Base-by-base conservation (phyloP, 2,329 filamentous ascomycete genomes). In the Paracoccidioides brasiliensis region DNA sequence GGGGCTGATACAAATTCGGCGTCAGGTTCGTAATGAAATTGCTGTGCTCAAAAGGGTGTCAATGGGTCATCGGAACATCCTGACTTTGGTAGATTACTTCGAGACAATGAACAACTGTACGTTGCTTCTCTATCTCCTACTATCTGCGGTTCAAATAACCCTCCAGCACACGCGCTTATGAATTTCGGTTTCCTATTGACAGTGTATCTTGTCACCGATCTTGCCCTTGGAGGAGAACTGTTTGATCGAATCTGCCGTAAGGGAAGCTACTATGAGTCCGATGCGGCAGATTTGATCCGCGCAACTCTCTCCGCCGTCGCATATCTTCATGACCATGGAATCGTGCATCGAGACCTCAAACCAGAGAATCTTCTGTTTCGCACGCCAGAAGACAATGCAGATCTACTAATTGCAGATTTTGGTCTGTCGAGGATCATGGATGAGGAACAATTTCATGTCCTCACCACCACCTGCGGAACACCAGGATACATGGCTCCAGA, bases 401-500 rank as follows among this genome's bases (percentile, higher is more conserved):
- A 98, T 72, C 80, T 98, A 35, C 77, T 98, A 57, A 98, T 98
- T 69, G 93, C 93, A 59, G 93, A 98, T 70, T 98, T 98, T 71
- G 93, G 93, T 8, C 77, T 98, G 52, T 93, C 86, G 32, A 83
- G 93, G 57, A 96, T 98, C 73, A 97, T 98, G 91, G 93, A 98
- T 67, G 93, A 97, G 73, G 90, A 96, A 72, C 88, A 95, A 69
- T 97, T 97, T 72, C 93, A 97, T 69, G 91, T 97, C 35, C 76
- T 98, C 59, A 98, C 93, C 9, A 98, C 93, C 0, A 98, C 93
- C 1, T 98, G 93, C 69, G 93, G 93, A 57, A 98, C 93, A 1
- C 93, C 93, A 3, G 93, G 93, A 51, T 98, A 98, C 73, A 98
- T 98, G 93, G 93, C 93, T 2, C 93, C 93, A 28, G 93, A 98